Conservation (phyloP, 2,329 filamentous ascomycete species). For the Sclerotinia subarctica region DNA sequence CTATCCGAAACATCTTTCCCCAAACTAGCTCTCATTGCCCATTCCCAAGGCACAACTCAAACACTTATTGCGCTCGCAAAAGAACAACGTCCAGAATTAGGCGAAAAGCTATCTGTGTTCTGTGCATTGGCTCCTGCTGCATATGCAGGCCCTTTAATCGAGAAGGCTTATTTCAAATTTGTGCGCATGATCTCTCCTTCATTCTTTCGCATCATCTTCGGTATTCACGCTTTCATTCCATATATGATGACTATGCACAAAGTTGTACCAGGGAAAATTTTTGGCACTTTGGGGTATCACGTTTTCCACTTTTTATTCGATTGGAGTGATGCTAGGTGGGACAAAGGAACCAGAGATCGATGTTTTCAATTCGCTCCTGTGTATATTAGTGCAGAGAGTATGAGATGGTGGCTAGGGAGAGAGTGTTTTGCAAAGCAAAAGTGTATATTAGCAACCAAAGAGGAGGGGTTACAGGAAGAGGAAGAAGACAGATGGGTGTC, state of each 20-base stretch:
- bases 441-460: conserved; percentile 79
- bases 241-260: conserved; percentile 85
- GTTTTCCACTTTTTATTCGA: conserved; percentile 88
- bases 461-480: conserved; percentile 63
- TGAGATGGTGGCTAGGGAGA: conserved; percentile 92
- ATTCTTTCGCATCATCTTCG: conserved; percentile 79
- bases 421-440: conserved; percentile 83
- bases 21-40: conserved; percentile 78
- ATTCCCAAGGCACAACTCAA: conserved; percentile 89
- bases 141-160: conserved; percentile 82
- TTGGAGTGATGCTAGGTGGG: conserved; percentile 85
- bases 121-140: conserved; percentile 88
- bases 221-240: conserved; percentile 90
- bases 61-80: conserved; percentile 85
- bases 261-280: conserved; percentile 61
- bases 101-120: conserved; percentile 80
- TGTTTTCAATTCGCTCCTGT: conserved; percentile 93
- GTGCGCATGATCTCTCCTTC: conserved; percentile 75
- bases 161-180: conserved; percentile 87
- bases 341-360: conserved; percentile 70
- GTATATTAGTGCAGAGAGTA: conserved; percentile 83
- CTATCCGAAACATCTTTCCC: conserved; percentile 77
- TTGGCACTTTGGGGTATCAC: conserved; percentile 79
- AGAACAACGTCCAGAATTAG: conserved; percentile 81
- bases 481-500: conserved; percentile 41